Evolutionary conservation across 164 flowering plant species (phyloP).

Genomic region (Cinnamomum chago): DNA sequence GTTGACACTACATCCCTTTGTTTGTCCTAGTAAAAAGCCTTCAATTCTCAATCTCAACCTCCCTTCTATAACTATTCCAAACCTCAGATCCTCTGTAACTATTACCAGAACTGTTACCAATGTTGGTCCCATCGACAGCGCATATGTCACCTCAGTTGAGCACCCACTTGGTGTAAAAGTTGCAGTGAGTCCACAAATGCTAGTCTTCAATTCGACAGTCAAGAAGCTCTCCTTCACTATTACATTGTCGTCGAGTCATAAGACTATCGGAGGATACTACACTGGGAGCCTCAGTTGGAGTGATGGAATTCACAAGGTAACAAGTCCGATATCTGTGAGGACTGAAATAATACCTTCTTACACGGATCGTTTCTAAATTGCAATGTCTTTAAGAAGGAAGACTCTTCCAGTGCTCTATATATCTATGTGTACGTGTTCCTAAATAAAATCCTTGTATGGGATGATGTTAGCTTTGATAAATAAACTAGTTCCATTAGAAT

Average conservation of each 20-base stretch:
- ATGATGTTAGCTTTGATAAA: too few relatives aligned
- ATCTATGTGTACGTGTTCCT: too few relatives aligned
- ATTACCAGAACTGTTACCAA: constrained; percentile 41
- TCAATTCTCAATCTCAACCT: constrained; percentile 33
- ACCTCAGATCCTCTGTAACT: constrained; percentile 25
- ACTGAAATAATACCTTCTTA: constrained; percentile 2
- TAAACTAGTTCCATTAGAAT: too few relatives aligned
- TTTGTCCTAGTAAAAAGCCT: constrained; percentile 12
- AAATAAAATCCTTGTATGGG: too few relatives aligned
- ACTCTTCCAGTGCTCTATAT: background rate
- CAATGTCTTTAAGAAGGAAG: background rate
- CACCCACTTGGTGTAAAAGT: constrained; percentile 42
- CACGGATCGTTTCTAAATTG: background rate
- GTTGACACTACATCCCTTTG: constrained; percentile 12
- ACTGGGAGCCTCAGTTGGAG: constrained; percentile 49
- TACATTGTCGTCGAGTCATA: constrained; percentile 18
- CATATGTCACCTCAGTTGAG: constrained; percentile 26
- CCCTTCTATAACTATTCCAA: constrained; percentile 45
- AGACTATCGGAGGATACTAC: constrained; percentile 39
- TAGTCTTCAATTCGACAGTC: constrained; percentile 36
- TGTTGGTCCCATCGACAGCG: constrained; percentile 33
- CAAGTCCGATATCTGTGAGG: constrained; percentile 26
- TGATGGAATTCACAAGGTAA: constrained; percentile 24
- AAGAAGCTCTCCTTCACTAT: constrained; percentile 37
- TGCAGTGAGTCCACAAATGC: constrained; percentile 22